Conservation (phyloP, 345 rosid species). For the Hevea brasiliensis region DNA sequence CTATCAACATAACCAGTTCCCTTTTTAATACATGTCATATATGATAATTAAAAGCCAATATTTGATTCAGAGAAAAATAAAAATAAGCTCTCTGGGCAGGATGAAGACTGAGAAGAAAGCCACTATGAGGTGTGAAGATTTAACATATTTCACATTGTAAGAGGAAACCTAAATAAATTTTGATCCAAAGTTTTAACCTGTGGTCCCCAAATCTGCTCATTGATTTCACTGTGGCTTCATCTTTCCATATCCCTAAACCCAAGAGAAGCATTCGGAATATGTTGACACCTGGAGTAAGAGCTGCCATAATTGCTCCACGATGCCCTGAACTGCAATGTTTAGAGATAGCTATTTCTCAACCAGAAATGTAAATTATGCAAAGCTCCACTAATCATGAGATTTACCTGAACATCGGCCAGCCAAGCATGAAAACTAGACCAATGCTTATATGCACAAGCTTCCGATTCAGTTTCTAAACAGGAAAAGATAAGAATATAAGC, state of each 20-base stretch:
- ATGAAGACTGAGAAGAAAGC: neutral
- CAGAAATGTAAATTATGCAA: constrained; percentile 7
- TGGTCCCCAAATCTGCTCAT: constrained; percentile 91
- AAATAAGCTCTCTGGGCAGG: neutral
- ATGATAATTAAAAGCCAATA: neutral
- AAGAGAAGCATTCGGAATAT: constrained; percentile 70
- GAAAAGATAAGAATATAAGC: constrained; percentile 15
- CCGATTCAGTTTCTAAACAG: constrained; percentile 62
- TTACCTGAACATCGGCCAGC: constrained; percentile 88
- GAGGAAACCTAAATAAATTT: neutral
- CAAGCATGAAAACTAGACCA: constrained; percentile 85
- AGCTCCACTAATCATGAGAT: constrained; percentile 19
- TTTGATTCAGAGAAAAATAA: neutral
- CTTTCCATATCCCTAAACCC: constrained; percentile 75
- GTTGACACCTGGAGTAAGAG: constrained; percentile 65
- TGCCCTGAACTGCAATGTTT: constrained; percentile 61
- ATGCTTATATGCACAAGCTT: constrained; percentile 88
- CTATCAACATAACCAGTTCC: neutral
- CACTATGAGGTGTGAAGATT: neutral
- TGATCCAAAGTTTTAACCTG: constrained; percentile 47
- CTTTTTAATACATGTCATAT: constrained; percentile 2
- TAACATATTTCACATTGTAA: neutral
- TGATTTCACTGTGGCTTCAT: constrained; percentile 85
- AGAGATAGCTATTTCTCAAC: constrained; percentile 19
- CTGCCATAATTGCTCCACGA: constrained; percentile 75